These are phyloP conservation scores for Botrytis galanthina DNA, from an alignment of 2,329 filamentous ascomycete genomes.

Conservation along the genomic window DNA sequence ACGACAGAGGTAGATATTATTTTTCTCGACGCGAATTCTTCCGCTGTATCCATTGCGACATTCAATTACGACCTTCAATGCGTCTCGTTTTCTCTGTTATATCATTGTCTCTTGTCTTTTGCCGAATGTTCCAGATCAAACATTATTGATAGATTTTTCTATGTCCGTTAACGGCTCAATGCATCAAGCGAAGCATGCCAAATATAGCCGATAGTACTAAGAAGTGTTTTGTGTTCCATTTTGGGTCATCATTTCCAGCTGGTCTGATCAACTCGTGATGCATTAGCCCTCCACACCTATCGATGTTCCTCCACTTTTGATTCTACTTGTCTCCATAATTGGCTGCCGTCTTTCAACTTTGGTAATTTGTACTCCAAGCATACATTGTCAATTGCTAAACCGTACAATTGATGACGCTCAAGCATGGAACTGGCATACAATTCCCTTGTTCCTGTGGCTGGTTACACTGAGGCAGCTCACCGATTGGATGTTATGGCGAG, in stretches of 20 bases:
- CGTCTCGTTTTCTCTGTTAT: neutral
- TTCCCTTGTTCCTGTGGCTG: constrained; percentile 27
- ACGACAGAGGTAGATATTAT: neutral
- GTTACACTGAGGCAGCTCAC: constrained; percentile 23
- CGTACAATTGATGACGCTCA: constrained; percentile 24
- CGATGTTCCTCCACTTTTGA: constrained; percentile 36
- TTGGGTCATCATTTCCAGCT: constrained; percentile 37
- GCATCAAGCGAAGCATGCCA: constrained; percentile 28
- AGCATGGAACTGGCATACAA: constrained; percentile 20
- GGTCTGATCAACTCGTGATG: constrained; percentile 29
- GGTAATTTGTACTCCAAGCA: constrained; percentile 29
- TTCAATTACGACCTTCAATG: neutral
- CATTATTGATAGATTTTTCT: constrained; percentile 12
- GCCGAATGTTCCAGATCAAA: neutral
- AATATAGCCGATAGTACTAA: constrained; percentile 21
- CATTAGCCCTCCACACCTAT: constrained; percentile 39
- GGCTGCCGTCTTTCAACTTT: constrained; percentile 25
- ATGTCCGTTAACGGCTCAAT: constrained; percentile 35
- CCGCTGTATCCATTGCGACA: neutral
- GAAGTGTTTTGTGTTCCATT: constrained; percentile 35
- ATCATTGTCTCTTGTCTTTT: constrained; percentile 4
- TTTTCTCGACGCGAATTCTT: neutral
- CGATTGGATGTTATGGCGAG: constrained; percentile 28
- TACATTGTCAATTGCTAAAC: constrained; percentile 28
- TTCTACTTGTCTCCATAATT: constrained; percentile 35